Evolutionary conservation across 495 filamentous ascomycete species (phyloP), one percentile per base, ranked within the genome.

Genomic region (Delitschia confertaspora): DNA sequence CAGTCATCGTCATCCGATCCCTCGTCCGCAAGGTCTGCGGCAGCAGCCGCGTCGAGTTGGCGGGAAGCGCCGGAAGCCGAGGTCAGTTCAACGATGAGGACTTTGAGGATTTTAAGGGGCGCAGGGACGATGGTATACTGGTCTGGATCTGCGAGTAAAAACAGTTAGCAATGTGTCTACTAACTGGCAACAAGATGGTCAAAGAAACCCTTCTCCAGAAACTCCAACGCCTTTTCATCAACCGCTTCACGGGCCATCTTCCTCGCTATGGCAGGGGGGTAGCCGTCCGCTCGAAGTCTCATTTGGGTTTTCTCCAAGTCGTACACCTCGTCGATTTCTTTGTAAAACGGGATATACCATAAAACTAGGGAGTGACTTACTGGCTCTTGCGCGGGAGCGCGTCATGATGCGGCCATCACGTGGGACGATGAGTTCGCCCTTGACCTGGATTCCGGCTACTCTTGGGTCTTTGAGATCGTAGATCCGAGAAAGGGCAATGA

Each of bases 101-200:
- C 82, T 68, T 98, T 98, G 64, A 95, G 66, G 57, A 98, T 95
- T 67, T 98, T 98, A 57, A 98, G 68, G 2, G 84, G 78, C 0
- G 87, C 87, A 0, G 87, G 71, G 33, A 96, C 79, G 44, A 80
- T 78, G n/a, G 89, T 94, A 67, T 78, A 96, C 56, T 76, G 80
- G 54, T 94, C 88, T 2, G 91, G 91, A 55, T 87, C 84, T 82
- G 27, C 20, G 30, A 20, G 17, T 36, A 24, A n/a, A n/a, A n/a
- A n/a, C n/a, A n/a, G n/a, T n/a, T n/a, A n/a, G n/a, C n/a, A n/a
- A n/a, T n/a, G n/a, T n/a, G n/a, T n/a, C n/a, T n/a, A n/a, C n/a
- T n/a, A n/a, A n/a, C n/a, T n/a, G n/a, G n/a, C n/a, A n/a, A n/a
- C n/a, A n/a, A n/a, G n/a, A n/a, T n/a, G n/a, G n/a, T n/a, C n/a